Conservation (phyloP, 2,329 filamentous ascomycete species). For the Bisporella sp. region DNA sequence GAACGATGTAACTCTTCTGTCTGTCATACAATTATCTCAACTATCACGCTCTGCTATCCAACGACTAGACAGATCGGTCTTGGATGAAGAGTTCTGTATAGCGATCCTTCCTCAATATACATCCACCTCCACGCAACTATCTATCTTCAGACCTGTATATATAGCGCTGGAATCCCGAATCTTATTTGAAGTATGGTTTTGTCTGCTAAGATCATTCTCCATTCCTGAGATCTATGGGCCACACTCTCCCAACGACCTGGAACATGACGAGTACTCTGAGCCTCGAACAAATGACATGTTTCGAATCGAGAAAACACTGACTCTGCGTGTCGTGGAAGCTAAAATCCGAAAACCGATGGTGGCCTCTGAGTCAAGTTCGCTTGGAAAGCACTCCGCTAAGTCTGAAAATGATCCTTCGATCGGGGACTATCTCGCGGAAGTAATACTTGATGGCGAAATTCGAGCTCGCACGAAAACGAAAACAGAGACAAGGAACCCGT, state of each 20-base stretch:
- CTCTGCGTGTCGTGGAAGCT: slow-evolving; percentile 53
- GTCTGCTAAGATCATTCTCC: slow-evolving; percentile 82
- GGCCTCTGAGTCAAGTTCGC: slow-evolving; percentile 25
- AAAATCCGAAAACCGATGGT: slow-evolving; percentile 36
- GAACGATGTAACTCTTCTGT: slow-evolving; percentile 71
- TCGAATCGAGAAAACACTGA: slow-evolving; percentile 54
- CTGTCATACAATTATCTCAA: slow-evolving; percentile 80
- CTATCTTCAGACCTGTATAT: slow-evolving; percentile 81
- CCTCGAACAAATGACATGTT: slow-evolving; percentile 42
- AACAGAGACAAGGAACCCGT: slow-evolving; percentile 63
- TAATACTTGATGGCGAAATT: slow-evolving; percentile 73
- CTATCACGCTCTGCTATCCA: slow-evolving; percentile 87
- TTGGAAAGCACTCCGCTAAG: slow-evolving; percentile 18
- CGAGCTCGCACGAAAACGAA: slow-evolving; percentile 70
- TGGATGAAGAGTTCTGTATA: slow-evolving; percentile 90
- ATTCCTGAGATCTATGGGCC: slow-evolving; percentile 78
- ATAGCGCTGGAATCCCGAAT: slow-evolving; percentile 79
- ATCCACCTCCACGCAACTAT: slow-evolving; percentile 62
- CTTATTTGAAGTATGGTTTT: slow-evolving; percentile 97
- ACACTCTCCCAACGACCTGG: slow-evolving; percentile 5
- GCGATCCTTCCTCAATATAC: slow-evolving; percentile 94
- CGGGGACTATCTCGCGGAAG: slow-evolving; percentile 72
- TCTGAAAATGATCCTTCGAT: slow-evolving; percentile 38
- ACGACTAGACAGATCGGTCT: slow-evolving; percentile 78
- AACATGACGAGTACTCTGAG: slow-evolving; percentile 11